Percentiles rank a stretch among this genome's conserved stretches.
These are phyloP conservation scores for Stentor coeruleus DNA, from an alignment of 73 alveolate genomes.

Conservation along the genomic window DNA sequence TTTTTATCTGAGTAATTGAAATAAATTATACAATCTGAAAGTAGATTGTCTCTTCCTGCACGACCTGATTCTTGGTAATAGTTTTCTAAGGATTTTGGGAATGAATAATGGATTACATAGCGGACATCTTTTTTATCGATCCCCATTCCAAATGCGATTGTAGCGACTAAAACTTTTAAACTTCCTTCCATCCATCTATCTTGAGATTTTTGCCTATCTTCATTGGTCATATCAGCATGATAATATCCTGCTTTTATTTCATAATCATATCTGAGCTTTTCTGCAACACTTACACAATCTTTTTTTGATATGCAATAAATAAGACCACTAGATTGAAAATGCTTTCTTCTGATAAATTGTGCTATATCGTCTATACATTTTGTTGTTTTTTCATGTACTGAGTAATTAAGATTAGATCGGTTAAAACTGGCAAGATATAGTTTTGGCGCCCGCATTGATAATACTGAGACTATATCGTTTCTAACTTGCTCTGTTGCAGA, in stretches of 20 bases:
- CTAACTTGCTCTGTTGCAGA: slow-evolving; percentile 96
- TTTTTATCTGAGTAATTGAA: slow-evolving; percentile 43
- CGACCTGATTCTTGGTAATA: slow-evolving; percentile 97
- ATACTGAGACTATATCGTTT: slow-evolving; percentile 86
- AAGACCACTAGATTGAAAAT: slow-evolving; percentile 62
- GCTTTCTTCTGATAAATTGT: slow-evolving; percentile 41
- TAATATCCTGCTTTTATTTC: slow-evolving; percentile 80
- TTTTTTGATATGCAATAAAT: slow-evolving; percentile 91
- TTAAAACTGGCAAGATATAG: slow-evolving; percentile 85
- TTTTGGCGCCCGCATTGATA: slow-evolving; percentile 70
- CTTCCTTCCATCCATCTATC: slow-evolving; percentile 87
- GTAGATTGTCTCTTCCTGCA: slow-evolving; percentile 95
- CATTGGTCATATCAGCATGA: slow-evolving; percentile 87
- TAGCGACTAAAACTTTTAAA: slow-evolving; percentile 95
- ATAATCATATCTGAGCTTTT: slow-evolving; percentile 55
- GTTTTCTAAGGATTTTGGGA: slow-evolving; percentile 92
- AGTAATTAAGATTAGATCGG: slow-evolving; percentile 83
- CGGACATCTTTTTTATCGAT: slow-evolving; percentile 97
- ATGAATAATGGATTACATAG: slow-evolving; percentile 94
- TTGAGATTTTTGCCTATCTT: slow-evolving; percentile 69
- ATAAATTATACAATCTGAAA: slow-evolving; percentile 50
- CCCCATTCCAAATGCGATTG: slow-evolving; percentile 99
- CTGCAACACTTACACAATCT: slow-evolving; percentile 86
- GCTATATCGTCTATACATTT: slow-evolving; percentile 70
- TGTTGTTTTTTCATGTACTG: slow-evolving; percentile 66